Evolutionary conservation across 1,284 basidiomycete genomes (phyloP).

Genomic region (Filobasidium uniguttulatum): DNA sequence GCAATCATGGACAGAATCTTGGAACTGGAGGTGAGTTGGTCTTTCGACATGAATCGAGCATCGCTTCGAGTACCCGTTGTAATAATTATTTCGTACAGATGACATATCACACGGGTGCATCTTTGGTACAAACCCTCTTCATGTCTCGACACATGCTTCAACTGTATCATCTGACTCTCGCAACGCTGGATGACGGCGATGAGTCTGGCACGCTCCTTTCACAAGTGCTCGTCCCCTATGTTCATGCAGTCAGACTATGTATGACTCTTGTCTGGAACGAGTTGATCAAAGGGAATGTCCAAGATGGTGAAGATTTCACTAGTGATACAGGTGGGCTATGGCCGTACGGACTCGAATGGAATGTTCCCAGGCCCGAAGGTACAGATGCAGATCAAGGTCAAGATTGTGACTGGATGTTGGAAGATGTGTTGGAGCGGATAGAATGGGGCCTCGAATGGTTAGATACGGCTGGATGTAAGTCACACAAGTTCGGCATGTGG

Average conservation of each 20-base stretch:
- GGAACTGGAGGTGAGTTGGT: conserved; percentile 7
- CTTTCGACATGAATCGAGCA: neutral
- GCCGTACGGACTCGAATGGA: conserved; percentile 5
- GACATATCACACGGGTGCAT: conserved; percentile 7
- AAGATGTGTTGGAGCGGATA: neutral
- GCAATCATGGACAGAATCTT: conserved; percentile 9
- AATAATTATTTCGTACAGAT: conserved; percentile 6
- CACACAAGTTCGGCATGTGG: too few relatives aligned
- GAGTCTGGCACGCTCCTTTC: neutral
- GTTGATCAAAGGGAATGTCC: neutral
- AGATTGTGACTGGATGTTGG: conserved; percentile 2
- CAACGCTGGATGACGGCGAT: neutral
- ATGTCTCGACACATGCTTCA: conserved; percentile 5
- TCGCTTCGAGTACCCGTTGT: too few relatives aligned
- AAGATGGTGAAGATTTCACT: conserved; percentile 11
- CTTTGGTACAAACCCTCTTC: conserved; percentile 11
- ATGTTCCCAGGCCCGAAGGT: neutral
- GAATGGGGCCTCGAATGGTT: neutral
- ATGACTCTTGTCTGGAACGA: conserved; percentile 10
- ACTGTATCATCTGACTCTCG: neutral
- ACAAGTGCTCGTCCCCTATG: conserved; percentile 6
- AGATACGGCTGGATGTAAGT: neutral
- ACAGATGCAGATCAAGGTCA: neutral
- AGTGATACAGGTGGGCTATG: conserved; percentile 9
- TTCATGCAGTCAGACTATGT: neutral